Conservation (phyloP, 768 basidiomycete genomes). For the Cyathus striatus region DNA sequence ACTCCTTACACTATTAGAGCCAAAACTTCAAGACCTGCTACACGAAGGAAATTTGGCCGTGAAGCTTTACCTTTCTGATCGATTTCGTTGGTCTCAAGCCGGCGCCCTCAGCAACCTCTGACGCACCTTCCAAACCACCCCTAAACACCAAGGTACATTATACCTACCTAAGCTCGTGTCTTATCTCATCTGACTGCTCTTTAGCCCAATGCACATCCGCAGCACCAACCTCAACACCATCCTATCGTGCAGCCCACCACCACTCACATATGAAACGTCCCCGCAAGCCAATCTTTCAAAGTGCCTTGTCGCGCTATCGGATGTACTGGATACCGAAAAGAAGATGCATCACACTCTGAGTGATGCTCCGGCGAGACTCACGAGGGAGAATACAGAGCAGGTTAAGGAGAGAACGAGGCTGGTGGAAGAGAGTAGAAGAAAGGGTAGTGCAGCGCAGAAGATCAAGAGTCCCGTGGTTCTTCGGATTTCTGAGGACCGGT, state of each 20-base stretch:
- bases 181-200: too few relatives aligned
- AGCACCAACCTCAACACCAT: conserved; percentile 15
- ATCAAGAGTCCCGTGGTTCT: background rate
- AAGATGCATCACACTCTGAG: conserved; percentile 16
- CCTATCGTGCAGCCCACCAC: conserved; percentile 46
- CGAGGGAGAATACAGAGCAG: conserved; percentile 1
- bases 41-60: conserved; percentile 12
- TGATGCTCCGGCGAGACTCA: conserved; percentile 15
- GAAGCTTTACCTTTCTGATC: conserved; percentile 16
- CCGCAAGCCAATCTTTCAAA: conserved; percentile 20
- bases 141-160: background rate
- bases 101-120: background rate
- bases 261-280: conserved; percentile 29
- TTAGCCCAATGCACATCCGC: background rate
- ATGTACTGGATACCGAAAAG: conserved; percentile 14
- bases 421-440: background rate
- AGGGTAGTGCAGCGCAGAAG: background rate
- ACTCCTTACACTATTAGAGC: conserved; percentile 22
- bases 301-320: conserved; percentile 17
- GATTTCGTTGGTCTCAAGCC: conserved; percentile 20
- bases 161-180: too few relatives aligned
- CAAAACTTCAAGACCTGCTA: conserved; percentile 21
- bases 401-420: background rate
- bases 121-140: background rate
- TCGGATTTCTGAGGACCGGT: background rate